Evolutionary conservation across 441 rosid genomes (phyloP), one percentile per base, ranked within the genome.

Genomic region (Metrosideros polymorpha): DNA sequence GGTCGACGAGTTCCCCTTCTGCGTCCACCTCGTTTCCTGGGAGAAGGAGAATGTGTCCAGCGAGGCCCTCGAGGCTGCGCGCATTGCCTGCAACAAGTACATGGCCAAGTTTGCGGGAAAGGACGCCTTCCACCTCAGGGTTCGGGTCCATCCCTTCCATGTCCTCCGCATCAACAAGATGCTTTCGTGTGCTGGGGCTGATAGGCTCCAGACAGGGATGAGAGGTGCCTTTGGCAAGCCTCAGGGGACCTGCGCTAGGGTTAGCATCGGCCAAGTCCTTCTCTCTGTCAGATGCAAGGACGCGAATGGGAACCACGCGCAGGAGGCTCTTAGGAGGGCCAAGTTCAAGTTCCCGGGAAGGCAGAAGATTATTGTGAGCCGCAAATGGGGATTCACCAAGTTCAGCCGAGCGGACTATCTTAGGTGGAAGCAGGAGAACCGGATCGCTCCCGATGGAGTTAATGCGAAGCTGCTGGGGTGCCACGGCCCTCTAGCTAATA

Each of bases 61-160:
- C 32, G 85, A 89, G 82, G 89, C 87, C 27, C 61, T 85, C 0
- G 89, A 85, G 32, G 87, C 90, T 6, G 90, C 88, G 0, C 83
- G 88, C 59, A 66, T 86, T 7, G 87, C 88, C 25, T 66, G 90
- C 89, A 88, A 83, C 85, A 89, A 82, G 56, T 86, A 86, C 84
- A 85, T 86, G 86, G 79, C 88, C 9, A 89, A 89, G 85, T 86
- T 82, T 82, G 87, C 56, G 0, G 90, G 88, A 8, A 84, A 89
- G 56, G 88, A 86, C 52, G 82, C 84, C 42, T 86, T 89, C 84
- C 87, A 86, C 66, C 89, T 85, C 10, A 55, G 84, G 50, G 82
- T 83, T 9, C 42, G 86, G 50, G 84, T 83, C 42, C 86, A 83
- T 35, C 86, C 82, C 30, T 83, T 85, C 63, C 86, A 88, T 57